These are phyloP conservation scores for Ensete ventricosum DNA, from an alignment of 176 grass and related monocot genomes.

Conservation along the genomic window DNA sequence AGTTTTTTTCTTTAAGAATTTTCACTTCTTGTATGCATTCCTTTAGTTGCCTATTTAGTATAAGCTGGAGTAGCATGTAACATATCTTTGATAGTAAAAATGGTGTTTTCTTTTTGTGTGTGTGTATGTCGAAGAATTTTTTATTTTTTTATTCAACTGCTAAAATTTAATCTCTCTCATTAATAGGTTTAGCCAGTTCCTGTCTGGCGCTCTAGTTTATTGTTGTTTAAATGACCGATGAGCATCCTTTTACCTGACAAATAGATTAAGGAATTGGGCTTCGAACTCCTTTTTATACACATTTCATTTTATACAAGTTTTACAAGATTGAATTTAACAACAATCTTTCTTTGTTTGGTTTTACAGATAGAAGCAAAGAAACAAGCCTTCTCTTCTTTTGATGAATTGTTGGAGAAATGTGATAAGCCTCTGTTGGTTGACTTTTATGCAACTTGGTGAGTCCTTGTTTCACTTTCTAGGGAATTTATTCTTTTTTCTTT, in stretches of 20 bases:
- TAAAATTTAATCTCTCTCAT: too few relatives aligned
- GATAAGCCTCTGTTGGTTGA: slow-evolving; percentile 85
- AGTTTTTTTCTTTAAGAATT: too few relatives aligned
- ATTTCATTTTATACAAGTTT: not conserved
- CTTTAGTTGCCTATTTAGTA: too few relatives aligned
- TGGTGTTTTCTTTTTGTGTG: too few relatives aligned
- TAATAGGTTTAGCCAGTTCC: too few relatives aligned
- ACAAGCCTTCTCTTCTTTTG: slow-evolving; percentile 70
- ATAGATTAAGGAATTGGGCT: not conserved
- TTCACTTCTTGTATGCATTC: too few relatives aligned
- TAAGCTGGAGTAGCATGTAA: too few relatives aligned
- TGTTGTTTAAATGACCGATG: not conserved
- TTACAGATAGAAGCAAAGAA: slow-evolving; percentile 76
- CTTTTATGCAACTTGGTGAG: slow-evolving; percentile 95
- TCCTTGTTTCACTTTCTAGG: slow-evolving; percentile 3
- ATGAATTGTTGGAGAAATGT: slow-evolving; percentile 77
- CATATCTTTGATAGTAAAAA: too few relatives aligned
- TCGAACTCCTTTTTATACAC: not conserved
- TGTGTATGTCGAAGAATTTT: too few relatives aligned
- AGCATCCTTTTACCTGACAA: too few relatives aligned
- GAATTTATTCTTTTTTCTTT: not conserved
- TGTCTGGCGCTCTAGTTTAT: not conserved
- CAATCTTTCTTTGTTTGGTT: slow-evolving; percentile 1
- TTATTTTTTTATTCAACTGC: too few relatives aligned
- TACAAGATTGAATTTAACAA: slow-evolving; percentile 12